Evolutionary conservation across 2,329 filamentous ascomycete species (phyloP), one percentile per base, ranked within the genome.

Genomic region (Aspergillus bombycis): DNA sequence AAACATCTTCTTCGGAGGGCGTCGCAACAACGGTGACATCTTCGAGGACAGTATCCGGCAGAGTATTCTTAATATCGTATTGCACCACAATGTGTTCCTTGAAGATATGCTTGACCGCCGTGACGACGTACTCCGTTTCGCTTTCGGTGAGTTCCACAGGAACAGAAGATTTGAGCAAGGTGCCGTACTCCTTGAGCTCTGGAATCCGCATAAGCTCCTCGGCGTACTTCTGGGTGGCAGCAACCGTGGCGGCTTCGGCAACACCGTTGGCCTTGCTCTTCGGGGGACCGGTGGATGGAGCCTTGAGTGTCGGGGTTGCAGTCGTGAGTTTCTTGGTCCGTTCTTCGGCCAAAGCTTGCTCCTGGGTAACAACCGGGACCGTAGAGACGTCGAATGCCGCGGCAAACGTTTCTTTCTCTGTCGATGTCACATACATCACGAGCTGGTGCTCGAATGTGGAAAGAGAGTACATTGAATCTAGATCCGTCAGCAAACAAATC

Each of bases 51-150:
- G 93, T 96, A 65, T 94, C 92, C 14, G 92, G 90, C 12, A 99
- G 85, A 2, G 95, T 99, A 83, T 99, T 99, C 85, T 96, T 98
- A 78, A 99, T 89, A 76, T 98, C 92, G 79, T 95, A 99, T 76
- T 99, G 95, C 60, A 99, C 83, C 38, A 99, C 94, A 74, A 99
- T 84, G 75, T 98, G 92, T 77, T 97, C 92, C 82, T 96, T 96
- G 89, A 97, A 99, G 73, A 99, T 89, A 77, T 99, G 95, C 84
- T 99, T 99, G 79, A 97, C 87, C 26, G 95, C 89, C 41, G 87
- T 89, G 65, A 99, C 95, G 57, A 97, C 93, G 72, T 99, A 99
- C 79, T 99, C 95, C 23, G 94, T 98, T 81, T 98, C 95, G 59
- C 93, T 92, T 79, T 99, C 95, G 21, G 95, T 98, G 66, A 99